These are phyloP conservation scores for Beauveria medogensis DNA, from an alignment of 2,329 filamentous ascomycete genomes.

Conservation along the genomic window DNA sequence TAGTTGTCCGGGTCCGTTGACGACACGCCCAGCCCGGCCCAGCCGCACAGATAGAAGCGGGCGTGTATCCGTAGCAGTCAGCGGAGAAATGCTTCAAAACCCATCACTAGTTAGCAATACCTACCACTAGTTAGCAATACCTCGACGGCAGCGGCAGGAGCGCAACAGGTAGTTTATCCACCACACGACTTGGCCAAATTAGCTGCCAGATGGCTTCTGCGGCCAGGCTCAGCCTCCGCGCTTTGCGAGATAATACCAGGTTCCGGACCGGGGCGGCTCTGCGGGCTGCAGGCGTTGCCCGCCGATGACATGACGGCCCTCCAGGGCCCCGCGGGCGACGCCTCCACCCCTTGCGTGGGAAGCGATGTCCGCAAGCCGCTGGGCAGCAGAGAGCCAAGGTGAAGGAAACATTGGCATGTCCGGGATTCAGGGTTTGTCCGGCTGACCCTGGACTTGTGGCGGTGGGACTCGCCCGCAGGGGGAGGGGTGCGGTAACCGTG, in stretches of 20 bases:
- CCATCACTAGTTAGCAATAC: not conserved
- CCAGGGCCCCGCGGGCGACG: not conserved
- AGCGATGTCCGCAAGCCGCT: slow-evolving; percentile 1
- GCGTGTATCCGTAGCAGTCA: not conserved
- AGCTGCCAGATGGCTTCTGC: slow-evolving; percentile 3
- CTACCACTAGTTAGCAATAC: not conserved
- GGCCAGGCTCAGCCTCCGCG: not conserved
- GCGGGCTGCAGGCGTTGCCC: not conserved
- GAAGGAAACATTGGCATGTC: not conserved
- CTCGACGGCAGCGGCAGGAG: not conserved
- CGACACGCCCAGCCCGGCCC: not conserved
- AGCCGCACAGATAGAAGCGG: not conserved
- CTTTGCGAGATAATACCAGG: not conserved
- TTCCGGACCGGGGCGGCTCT: slow-evolving; percentile 2
- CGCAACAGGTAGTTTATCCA: not conserved
- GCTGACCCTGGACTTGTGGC: slow-evolving; percentile 5
- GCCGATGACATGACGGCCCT: slow-evolving; percentile 1
- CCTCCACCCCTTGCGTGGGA: not conserved
- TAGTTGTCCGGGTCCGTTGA: not conserved
- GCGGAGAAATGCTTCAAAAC: not conserved
- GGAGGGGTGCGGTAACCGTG: not conserved
- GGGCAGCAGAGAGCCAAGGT: not conserved
- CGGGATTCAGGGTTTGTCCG: slow-evolving; percentile 10
- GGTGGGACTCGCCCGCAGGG: slow-evolving; percentile 3
- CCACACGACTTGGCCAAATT: not conserved